phyloP scores from a whole-genome alignment of 257 asterid genomes.

The Primulina tabacum region DNA sequence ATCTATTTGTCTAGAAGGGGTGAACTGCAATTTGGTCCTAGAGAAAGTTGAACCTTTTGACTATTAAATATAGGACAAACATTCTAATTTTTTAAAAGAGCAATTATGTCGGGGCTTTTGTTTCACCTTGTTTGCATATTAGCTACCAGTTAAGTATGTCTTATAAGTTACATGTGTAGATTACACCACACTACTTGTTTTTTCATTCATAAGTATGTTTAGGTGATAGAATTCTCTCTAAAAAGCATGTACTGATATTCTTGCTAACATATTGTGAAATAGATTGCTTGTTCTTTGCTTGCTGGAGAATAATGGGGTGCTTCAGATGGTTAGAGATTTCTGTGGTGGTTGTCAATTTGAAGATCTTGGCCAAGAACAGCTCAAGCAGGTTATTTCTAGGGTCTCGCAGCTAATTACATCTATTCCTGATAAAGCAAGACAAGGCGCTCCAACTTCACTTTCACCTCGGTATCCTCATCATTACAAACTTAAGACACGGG shows the following conservation, averaged over 20 bases:
- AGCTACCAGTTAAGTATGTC: neutral
- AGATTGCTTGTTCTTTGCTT: conserved; percentile 77
- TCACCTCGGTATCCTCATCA: conserved; percentile 75
- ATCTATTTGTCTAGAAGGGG: neutral
- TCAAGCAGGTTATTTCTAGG: conserved; percentile 49
- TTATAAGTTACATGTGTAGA: conserved; percentile 9
- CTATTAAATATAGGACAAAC: neutral
- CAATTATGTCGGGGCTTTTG: conserved; percentile 7
- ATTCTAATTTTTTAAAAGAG: neutral
- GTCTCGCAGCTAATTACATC: conserved; percentile 75
- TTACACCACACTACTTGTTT: conserved; percentile 6
- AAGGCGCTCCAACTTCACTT: conserved; percentile 61
- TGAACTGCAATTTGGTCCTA: neutral
- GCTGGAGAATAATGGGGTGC: conserved; percentile 64
- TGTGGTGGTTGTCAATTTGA: conserved; percentile 36
- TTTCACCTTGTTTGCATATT: conserved; percentile 19
- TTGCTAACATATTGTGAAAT: conserved; percentile 28
- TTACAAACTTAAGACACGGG: conserved; percentile 14
- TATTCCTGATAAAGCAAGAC: conserved; percentile 89
- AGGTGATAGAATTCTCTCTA: conserved; percentile 1
- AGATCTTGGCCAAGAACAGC: conserved; percentile 48
- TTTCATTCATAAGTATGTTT: conserved; percentile 10
- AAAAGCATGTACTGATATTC: conserved; percentile 14
- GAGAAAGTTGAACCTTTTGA: neutral
- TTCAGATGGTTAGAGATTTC: conserved; percentile 54